Conservation (phyloP, 2,329 filamentous ascomycete species). For the Sporothrix globosa region DNA sequence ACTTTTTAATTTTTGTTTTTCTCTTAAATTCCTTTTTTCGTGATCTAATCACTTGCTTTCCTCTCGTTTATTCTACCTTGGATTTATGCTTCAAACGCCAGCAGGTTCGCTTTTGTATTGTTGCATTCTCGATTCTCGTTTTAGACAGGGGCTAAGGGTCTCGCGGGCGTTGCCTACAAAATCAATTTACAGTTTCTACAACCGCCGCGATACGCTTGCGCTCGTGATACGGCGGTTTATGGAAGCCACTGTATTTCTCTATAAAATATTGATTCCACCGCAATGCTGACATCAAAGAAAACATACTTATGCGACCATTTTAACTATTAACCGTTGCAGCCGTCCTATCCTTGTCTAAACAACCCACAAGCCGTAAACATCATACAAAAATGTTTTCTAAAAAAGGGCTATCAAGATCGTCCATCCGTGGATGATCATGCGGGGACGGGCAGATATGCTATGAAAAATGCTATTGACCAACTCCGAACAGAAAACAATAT, state of each 20-base stretch:
- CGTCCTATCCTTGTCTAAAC: neutral
- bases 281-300: neutral
- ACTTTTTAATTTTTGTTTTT: neutral
- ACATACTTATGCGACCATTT: neutral
- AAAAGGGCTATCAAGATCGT: constrained; percentile 13
- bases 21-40: neutral
- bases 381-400: constrained; percentile 7
- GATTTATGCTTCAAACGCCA: neutral
- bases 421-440: constrained; percentile 20
- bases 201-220: neutral
- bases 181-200: neutral
- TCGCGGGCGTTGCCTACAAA: constrained; percentile 9
- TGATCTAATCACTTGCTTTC: neutral
- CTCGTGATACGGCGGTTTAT: neutral
- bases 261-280: neutral
- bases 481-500: neutral
- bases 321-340: neutral
- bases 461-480: neutral
- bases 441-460: constrained; percentile 2
- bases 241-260: neutral
- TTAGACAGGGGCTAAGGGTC: neutral
- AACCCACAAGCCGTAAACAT: constrained; percentile 25
- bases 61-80: neutral
- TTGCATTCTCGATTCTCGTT: neutral
- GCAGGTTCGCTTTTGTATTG: neutral